Evolutionary conservation across 345 rosid genomes (phyloP), one percentile per base, ranked within the genome.

Genomic region (Hirschfeldia incana): DNA sequence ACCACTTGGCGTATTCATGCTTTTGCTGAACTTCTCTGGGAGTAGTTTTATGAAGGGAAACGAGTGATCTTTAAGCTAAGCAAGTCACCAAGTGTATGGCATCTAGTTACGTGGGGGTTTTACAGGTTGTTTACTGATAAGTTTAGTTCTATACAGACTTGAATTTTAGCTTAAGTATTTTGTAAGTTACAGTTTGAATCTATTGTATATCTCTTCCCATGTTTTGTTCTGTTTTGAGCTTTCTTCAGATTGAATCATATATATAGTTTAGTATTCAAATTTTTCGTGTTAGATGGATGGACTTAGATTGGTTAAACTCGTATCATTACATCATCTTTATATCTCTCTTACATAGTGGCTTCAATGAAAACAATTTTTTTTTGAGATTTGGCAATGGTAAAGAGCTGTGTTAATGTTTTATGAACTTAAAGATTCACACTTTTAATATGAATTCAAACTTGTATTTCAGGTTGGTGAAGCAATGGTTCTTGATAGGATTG

Each of bases 401-500:
- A 21, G 12, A 44, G 51, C 51, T 44, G n/a, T 44, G 51, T 10
- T 39, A 39, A 44, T 44, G n/a, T 0, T 44, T 44, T 44, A 44
- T 44, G 53, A 44, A 3, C 49, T 21, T 42, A 10, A 42, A 11
- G 49, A 10, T 42, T 42, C 49, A 42, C 49, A 42, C 49, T 42
- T 39, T 11, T 42, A 42, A 44, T 36, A 0, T 39, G 46, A 39
- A 39, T 12, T 39, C 46, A 39, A 9, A 39, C 13, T 39, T 39
- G 12, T 12, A 39, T n/a, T 78, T 78, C 81, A 78, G 72, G 77
- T 65, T 13, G 75, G 75, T 70, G 55, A 37, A 71, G 36, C 27
- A 51, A 91, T 89, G 99, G 97, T 85, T 83, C 90, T 95, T 13
- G 99, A 95, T 66, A 81, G 81, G 70, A 64, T 90, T 39, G 78